These are phyloP conservation scores for Heliocybe sulcata DNA, from an alignment of 1,284 basidiomycete species.

Conservation along the genomic window DNA sequence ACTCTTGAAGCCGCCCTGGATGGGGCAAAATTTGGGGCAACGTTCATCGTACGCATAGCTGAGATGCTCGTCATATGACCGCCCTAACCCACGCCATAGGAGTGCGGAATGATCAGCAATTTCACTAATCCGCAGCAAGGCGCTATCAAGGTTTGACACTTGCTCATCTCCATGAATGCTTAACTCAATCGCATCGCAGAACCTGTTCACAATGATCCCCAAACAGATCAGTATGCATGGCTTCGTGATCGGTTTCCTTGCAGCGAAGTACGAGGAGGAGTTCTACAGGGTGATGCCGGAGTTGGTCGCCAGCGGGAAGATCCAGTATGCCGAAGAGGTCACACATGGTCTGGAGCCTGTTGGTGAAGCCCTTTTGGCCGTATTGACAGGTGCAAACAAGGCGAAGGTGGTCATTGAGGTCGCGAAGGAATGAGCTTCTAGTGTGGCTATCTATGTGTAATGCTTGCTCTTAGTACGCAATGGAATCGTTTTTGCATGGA, in stretches of 20 bases:
- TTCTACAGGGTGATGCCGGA: neutral
- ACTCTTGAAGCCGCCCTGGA: slow-evolving; percentile 52
- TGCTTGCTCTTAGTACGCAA: no score
- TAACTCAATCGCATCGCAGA: slow-evolving; percentile 9
- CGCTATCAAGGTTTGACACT: slow-evolving; percentile 9
- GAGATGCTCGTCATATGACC: neutral
- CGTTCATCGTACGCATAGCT: slow-evolving; percentile 44
- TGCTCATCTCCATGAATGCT: slow-evolving; percentile 16
- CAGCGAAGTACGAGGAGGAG: neutral
- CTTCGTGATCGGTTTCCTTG: neutral
- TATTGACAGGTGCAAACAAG: slow-evolving; percentile 49
- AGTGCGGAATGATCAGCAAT: slow-evolving; percentile 22
- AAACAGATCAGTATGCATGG: neutral
- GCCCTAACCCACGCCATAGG: slow-evolving; percentile 5
- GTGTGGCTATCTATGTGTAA: no score
- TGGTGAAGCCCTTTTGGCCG: slow-evolving; percentile 41
- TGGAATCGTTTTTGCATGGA: no score
- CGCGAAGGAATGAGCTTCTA: slow-evolving; percentile 28
- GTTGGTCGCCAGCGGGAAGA: neutral
- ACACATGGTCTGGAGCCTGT: slow-evolving; percentile 42
- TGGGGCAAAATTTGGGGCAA: slow-evolving; percentile 38
- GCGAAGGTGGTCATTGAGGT: slow-evolving; percentile 52
- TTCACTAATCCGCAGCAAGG: slow-evolving; percentile 17
- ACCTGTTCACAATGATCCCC: slow-evolving; percentile 6
- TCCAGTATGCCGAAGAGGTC: slow-evolving; percentile 38